Evolutionary conservation across 768 basidiomycete genomes (phyloP), one percentile per base, ranked within the genome.

Genomic region (Mycena galericulata): DNA sequence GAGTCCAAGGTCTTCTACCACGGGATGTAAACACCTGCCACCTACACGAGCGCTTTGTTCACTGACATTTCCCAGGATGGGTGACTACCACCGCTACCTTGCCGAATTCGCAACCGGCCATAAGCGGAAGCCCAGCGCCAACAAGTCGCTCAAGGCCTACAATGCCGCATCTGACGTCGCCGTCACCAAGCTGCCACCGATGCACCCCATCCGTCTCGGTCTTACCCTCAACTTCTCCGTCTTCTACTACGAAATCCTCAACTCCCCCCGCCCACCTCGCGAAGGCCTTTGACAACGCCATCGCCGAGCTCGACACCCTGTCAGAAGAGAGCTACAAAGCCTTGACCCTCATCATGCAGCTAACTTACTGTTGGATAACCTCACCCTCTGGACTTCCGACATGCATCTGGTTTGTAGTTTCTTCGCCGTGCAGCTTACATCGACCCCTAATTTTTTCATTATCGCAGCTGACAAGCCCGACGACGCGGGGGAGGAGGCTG

Each of bases 1-100:
- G 97, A 99, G 84, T 95, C 93, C 66, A 97, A 98, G 86, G 97
- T 98, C 65, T 99, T 98, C 89, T 99, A 99, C 87, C 96, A 97
- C 90, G 98, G 98, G 91, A 96, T 98, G 95, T 96, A 74, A 71
- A 94, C 26, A 20, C 38, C 30, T 27, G 26, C 34, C 34, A 50
- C 49, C 47, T 27, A 63, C 47, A 12, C 55, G 10, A 43, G 26
- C 18, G 38, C n/a, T 20, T 69, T 46, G n/a, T 69, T 67, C 43
- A 72, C 72, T 74, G 76, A 70, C 76, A 41, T 67, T 61, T 64
- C 47, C 62, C 75, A 98, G 96, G 96, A 97, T 95, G 96, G 96
- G 96, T 81, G 96, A 98, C 83, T 97, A 98, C 85, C 96, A 98
- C 88, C 95, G 96, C 76, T 98, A 98, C 85, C 93, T 97, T 74